These are phyloP conservation scores for Pyricularia sp. DNA, from an alignment of 2,329 filamentous ascomycete genomes.

Conservation along the genomic window DNA sequence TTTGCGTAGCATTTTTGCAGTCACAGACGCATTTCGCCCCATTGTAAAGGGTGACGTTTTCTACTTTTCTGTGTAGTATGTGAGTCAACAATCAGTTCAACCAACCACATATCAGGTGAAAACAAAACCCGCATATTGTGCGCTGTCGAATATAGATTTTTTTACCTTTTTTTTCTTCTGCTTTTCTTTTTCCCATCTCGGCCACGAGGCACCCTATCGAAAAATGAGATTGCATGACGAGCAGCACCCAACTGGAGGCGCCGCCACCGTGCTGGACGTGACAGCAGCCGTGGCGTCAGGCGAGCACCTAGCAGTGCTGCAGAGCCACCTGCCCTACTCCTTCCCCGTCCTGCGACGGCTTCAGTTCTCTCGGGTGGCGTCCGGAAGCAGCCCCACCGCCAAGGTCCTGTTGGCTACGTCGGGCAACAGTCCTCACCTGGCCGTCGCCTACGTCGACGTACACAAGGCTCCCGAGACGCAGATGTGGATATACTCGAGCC, in stretches of 20 bases:
- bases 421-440: constrained; percentile 23
- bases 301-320: constrained; percentile 32
- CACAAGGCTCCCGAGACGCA: constrained; percentile 49
- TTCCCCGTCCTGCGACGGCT: constrained; percentile 50
- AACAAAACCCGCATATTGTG: not conserved
- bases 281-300: not conserved
- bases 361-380: constrained; percentile 33
- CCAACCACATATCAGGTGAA: not conserved
- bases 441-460: constrained; percentile 48
- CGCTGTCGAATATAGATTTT: not conserved
- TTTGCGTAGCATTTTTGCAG: not conserved
- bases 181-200: not conserved
- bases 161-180: not conserved
- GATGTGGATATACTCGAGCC: constrained; percentile 46
- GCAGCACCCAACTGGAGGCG: not conserved
- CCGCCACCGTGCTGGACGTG: not conserved
- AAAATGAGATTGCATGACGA: not conserved
- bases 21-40: not conserved
- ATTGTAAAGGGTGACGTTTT: not conserved
- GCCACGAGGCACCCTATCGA: not conserved
- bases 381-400: constrained; percentile 25
- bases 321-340: constrained; percentile 39
- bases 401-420: constrained; percentile 26
- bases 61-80: not conserved
- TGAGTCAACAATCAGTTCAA: not conserved